Evolutionary conservation across 768 basidiomycete species (phyloP).

Genomic region (Suillus occidentalis): DNA sequence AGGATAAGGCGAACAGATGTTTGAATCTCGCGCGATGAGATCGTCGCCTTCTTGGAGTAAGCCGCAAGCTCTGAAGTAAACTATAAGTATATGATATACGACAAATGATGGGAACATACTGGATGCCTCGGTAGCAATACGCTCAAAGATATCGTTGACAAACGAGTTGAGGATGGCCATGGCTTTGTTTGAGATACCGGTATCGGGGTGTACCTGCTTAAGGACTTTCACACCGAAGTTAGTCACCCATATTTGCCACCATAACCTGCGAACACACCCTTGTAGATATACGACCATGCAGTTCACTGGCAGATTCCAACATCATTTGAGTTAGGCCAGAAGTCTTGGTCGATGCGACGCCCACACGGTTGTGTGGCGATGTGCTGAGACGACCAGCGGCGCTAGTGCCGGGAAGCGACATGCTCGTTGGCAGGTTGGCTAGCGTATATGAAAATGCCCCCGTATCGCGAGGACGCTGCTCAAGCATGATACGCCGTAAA

Average conservation of each 20-base stretch:
- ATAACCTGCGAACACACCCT: too few species aligned
- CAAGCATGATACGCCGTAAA: constrained; percentile 52
- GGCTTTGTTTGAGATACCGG: too few species aligned
- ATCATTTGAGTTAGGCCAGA: constrained; percentile 38
- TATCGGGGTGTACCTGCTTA: too few species aligned
- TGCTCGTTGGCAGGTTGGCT: constrained; percentile 46
- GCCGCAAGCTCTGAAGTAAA: constrained; percentile 62
- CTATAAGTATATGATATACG: not conserved
- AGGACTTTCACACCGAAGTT: too few species aligned
- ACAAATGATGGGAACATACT: constrained; percentile 36
- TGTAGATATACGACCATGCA: constrained; percentile 38
- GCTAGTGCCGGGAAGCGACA: constrained; percentile 56
- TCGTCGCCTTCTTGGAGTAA: constrained; percentile 88
- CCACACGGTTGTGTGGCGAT: constrained; percentile 24
- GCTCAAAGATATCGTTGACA: constrained; percentile 84
- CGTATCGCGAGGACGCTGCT: constrained; percentile 30
- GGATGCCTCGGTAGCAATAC: constrained; percentile 73
- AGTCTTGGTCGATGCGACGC: constrained; percentile 31
- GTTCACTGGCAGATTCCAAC: constrained; percentile 35
- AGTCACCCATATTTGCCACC: too few species aligned
- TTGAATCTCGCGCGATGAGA: constrained; percentile 87
- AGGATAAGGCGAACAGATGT: constrained; percentile 81
- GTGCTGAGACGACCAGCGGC: constrained; percentile 38
- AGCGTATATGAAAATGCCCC: constrained; percentile 24
- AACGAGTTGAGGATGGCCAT: too few species aligned